A percentile compares a stretch with the other conserved stretches of the same genome.
Evolutionary conservation across 257 asterid species (phyloP).

Genomic region (Solanum lycopersicoides): DNA sequence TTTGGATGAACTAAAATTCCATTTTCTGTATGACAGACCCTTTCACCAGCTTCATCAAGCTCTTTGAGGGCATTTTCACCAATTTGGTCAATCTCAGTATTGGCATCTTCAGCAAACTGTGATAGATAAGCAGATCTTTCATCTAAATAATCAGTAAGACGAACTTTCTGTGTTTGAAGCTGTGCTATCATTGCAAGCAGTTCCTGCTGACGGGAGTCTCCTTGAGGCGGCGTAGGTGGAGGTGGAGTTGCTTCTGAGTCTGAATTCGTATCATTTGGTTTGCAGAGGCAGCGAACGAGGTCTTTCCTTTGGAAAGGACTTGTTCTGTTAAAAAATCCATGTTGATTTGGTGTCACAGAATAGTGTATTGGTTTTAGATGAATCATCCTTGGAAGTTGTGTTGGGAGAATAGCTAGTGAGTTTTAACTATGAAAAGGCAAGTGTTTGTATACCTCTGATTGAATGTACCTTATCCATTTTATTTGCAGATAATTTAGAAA

Average conservation of each 20-base stretch:
- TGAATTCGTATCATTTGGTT: slow-evolving; percentile 32
- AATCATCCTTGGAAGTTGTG: slow-evolving; percentile 27
- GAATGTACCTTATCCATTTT: neutral
- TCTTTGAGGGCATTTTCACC: slow-evolving; percentile 84
- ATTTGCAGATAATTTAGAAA: too few species aligned
- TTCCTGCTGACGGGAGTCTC: slow-evolving; percentile 62
- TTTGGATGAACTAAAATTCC: neutral
- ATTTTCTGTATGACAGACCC: slow-evolving; percentile 30
- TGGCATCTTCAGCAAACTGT: slow-evolving; percentile 90
- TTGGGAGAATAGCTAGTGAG: neutral
- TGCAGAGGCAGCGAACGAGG: slow-evolving; percentile 25
- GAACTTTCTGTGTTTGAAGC: slow-evolving; percentile 83
- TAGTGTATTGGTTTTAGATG: slow-evolving; percentile 55
- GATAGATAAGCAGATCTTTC: slow-evolving; percentile 66
- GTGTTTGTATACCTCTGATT: slow-evolving; percentile 34
- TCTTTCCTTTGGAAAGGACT: slow-evolving; percentile 24
- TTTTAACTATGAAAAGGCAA: neutral
- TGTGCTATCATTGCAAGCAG: slow-evolving; percentile 74
- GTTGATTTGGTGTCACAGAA: slow-evolving; percentile 26
- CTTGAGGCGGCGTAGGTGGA: slow-evolving; percentile 31
- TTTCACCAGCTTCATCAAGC: slow-evolving; percentile 72
- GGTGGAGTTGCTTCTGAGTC: slow-evolving; percentile 23
- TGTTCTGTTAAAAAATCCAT: slow-evolving; percentile 20
- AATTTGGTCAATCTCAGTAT: slow-evolving; percentile 66
- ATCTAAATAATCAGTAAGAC: slow-evolving; percentile 73